Evolutionary conservation across 306 rosid genomes (phyloP), one percentile per base, ranked within the genome.

Genomic region (Myrica gale): DNA sequence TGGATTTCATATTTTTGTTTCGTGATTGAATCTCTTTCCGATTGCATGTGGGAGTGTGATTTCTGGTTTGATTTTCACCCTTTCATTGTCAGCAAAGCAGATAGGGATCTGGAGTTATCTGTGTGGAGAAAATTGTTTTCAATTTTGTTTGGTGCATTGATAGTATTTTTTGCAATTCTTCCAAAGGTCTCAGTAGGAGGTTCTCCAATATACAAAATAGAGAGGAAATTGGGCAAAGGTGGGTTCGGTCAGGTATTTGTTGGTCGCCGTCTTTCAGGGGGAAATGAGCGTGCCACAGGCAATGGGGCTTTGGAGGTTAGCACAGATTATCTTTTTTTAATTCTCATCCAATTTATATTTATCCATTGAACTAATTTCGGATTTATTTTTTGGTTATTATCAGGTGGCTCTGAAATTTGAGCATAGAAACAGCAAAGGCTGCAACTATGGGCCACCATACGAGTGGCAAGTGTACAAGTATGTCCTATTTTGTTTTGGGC

Each of bases 381-480:
- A 75, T 58, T 74, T 39, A 10, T 15, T 63, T 70, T 61, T 72
- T 73, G 72, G 41, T 50, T 37, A 78, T 37, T 81, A 73, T 90
- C 91, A 94, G 98, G 98, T 94, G 74, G 98, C 98, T 77, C 78
- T 94, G 50, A 94, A 94, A 84, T 91, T 94, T 80, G 98, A 94
- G 83, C 98, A 94, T 73, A 90, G 94, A 84, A 94, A 91, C 71
- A 94, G 98, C 85, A 91, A 94, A 85, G 98, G 98, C 61, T 94
- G 98, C 82, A 91, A 86, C 77, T 87, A 90, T 69, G 96, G 98
- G 19, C 97, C 97, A 81, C 98, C 98, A 2, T 90, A 91, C 16
- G 98, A 94, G 89, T 94, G 98, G 98, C 98, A 91, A 87, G 98
- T 94, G 62, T 94, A 94, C 95, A 91, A 89, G 98, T 94, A 84